Base-by-base conservation (phyloP, 2,329 filamentous ascomycete genomes). In the Paecilomyces sp. region DNA sequence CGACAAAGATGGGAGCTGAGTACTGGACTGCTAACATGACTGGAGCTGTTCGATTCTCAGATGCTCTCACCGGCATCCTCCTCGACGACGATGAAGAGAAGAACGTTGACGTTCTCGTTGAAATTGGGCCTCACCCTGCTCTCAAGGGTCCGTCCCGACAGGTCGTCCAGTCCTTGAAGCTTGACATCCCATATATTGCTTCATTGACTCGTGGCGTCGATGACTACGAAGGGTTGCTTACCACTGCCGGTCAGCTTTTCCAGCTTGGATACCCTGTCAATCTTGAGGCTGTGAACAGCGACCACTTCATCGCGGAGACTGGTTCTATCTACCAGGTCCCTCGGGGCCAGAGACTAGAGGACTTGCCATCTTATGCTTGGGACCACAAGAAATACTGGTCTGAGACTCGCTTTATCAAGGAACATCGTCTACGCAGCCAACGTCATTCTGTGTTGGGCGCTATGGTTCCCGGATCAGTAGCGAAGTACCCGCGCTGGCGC, bases 1-100 rank as follows among this genome's bases (percentile, higher is more conserved):
- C 71, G 0, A 63, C 78, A 3, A 56, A 61, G 1, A 31, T 66
- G 3, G 59, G 47, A 5, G 58, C 64, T 2, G 36, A 57, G 5
- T 77, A 79, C 61, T 79, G 76, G 74, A 64, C 67, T 1, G 63
- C 71, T 18, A 79, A 79, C 61, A 67, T 79, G 64, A 58, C 67
- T 0, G 64, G 65, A 1, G 59, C 74, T 8, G 75, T 79, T 2
- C 63, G 71, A 1, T 79, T 78, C 62, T 53, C 51, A 24, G 51
- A 53, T 22, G 51, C 51, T 9, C 28, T 53, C 6, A 53, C 51
- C 12, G 51, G 51, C 4, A 30, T 53, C 13, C 51, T 53, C 24
- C 28, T 53, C 4, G 51, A 53, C 25, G 51, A 53, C 28, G 51
- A 53, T 6, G 51, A 53, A 13, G 51, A 53, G 51, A 53, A 53